These are phyloP conservation scores for Leccinellum luteum DNA, from an alignment of 768 basidiomycete species.

Conservation along the genomic window DNA sequence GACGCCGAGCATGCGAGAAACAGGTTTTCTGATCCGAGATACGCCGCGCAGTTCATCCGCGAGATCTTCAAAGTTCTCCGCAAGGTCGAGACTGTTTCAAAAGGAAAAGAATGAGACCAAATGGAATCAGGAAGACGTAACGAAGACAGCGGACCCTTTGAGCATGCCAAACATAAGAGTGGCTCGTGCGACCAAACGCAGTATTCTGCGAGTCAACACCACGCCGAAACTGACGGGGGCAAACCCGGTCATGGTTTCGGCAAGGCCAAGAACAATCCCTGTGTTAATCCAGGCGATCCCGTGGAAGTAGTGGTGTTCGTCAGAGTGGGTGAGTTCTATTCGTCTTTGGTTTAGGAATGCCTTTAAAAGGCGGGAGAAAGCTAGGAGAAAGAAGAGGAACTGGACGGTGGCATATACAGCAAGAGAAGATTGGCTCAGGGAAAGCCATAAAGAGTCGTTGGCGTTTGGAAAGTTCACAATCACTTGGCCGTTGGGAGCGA, in stretches of 20 bases:
- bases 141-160: slow-evolving; percentile 55
- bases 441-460: slow-evolving; percentile 48
- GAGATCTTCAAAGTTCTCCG: slow-evolving; percentile 54
- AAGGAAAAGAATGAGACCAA: not conserved
- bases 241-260: slow-evolving; percentile 68
- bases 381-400: slow-evolving; percentile 53
- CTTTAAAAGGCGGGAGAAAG: slow-evolving; percentile 54
- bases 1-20: slow-evolving; percentile 48
- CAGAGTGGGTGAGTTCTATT: slow-evolving; percentile 45
- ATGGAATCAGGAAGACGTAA: not conserved
- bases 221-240: slow-evolving; percentile 50
- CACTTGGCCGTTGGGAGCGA: slow-evolving; percentile 13
- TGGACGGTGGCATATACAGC: slow-evolving; percentile 59
- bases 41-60: slow-evolving; percentile 35
- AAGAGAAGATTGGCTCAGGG: slow-evolving; percentile 61
- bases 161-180: slow-evolving; percentile 59
- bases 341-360: slow-evolving; percentile 50
- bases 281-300: slow-evolving; percentile 67
- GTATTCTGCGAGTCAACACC: slow-evolving; percentile 52
- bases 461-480: no score
- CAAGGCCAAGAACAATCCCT: slow-evolving; percentile 58
- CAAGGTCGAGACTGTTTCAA: slow-evolving; percentile 44
- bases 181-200: slow-evolving; percentile 54
- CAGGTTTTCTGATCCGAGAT: slow-evolving; percentile 23
- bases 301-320: slow-evolving; percentile 48